Base-by-base conservation (phyloP, 2,329 filamentous ascomycete genomes). In the Stachybotrys chartarum region DNA sequence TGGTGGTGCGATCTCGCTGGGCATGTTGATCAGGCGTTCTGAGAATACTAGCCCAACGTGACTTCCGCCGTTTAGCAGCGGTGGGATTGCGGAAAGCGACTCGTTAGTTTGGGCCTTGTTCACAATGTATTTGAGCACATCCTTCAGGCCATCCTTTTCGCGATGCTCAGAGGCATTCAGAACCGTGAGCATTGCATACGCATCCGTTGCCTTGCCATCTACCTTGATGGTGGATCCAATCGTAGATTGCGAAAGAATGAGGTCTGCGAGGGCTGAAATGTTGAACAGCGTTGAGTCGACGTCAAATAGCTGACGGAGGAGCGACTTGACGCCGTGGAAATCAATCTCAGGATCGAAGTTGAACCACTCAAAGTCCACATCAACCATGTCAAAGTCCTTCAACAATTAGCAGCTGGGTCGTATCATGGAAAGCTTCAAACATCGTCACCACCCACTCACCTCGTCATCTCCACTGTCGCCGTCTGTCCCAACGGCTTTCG, bases 361-460 rank as follows among this genome's bases (percentile, higher is more conserved):
- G 77, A 97, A 99, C 89, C 91, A 97, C 76, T 99, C 94, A 66
- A 99, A 99, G 61, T 97, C 93, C 56, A 97, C 91, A 68, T 97
- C 87, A 61, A 99, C 85, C 70, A 93, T 88, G 68, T 96, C 89
- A 66, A 91, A 88, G 66, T 96, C 90, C 90, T 96, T 54, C 6
- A 42, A 30, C 30, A 48, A 54, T 61, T 44, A 61, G 55, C 53
- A 44, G 44, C 16, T 16, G 42, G 24, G 24, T 24, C 24, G 24
- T 18, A 50, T 49, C 24, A 51, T 52, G 49, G 59, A 55, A 59
- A n/a, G 45, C n/a, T 6, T 47, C 17, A 8, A 47, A 17, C 18
- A 17, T 8, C 18, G 31, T 47, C 30, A 48, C 30, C 46, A 59
- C 66, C 63, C 62, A 59, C 66, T 63, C 62, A 79, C 81, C 64